Base-by-base conservation (phyloP, 805 yeast species). In the Myxozyma melibiosi region DNA sequence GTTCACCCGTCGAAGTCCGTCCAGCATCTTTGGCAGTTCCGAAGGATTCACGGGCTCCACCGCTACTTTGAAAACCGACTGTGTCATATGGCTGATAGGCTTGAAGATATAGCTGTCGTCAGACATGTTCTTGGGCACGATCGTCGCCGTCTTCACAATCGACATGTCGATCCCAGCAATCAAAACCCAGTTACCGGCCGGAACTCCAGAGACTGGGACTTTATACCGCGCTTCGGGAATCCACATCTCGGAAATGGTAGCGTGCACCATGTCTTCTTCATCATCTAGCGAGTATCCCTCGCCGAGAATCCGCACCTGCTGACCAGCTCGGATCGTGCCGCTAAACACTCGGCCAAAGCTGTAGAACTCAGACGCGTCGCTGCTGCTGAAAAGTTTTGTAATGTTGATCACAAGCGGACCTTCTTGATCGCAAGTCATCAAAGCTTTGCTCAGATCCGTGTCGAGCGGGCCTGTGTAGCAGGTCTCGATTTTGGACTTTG, bases 1-100 rank as follows among this genome's bases (percentile, higher is more conserved):
- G 65, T 79, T 79, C 28, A 88, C 73, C 54, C 77, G 80, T 56
- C 86, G 77, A 46, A 94, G 73, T 0, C 90, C 91, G n/a, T 81
- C 84, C 13, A 85, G 74, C 64, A 94, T 74, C 58, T 79, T 80
- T 0, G 96, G 92, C 16, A 88, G 72, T 55, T 91, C 96, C 0
- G 88, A 79, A 0, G 97, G 96, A 27, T 80, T 77, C 14, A 79
- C 76, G 0, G 97, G 95, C 67, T 90, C 95, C 18, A 92, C 80
- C 0, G 96, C 90, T 2, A 92, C 80, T 66, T 90, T 89, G 66
- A 88, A 82, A 1, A 87, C 84, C 0, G 96, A 83, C 46, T 77
- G 74, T 5, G 75, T 70, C 2, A 83, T 69, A 57, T 76, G 78
- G 43, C 78, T 76, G 14, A 80, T 66, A 0, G 78, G 75, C 45